These are phyloP conservation scores for Microthlaspi erraticum DNA, from an alignment of 345 rosid genomes.

Conservation along the genomic window DNA sequence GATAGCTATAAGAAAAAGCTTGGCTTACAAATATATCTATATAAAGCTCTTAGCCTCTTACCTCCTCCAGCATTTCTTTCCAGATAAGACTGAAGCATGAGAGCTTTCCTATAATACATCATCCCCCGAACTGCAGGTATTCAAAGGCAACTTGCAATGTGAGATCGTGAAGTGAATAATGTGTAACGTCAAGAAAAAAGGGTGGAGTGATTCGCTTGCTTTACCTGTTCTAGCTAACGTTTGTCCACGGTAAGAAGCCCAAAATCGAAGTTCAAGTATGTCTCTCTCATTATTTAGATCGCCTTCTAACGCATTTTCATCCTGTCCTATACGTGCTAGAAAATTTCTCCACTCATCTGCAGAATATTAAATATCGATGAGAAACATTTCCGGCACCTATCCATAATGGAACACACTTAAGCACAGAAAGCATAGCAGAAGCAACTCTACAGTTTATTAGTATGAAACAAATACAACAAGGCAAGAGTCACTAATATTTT, in stretches of 20 bases:
- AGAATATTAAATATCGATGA: conserved; percentile 37
- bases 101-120: conserved; percentile 99
- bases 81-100: conserved; percentile 90
- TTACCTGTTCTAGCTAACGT: conserved; percentile 95
- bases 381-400: conserved; percentile 25
- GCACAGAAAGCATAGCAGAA: conserved; percentile 16
- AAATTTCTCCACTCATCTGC: conserved; percentile 99
- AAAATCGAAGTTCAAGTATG: conserved; percentile 92
- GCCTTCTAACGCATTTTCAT: conserved; percentile 79
- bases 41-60: conserved; percentile 44
- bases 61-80: conserved; percentile 77
- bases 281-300: conserved; percentile 80
- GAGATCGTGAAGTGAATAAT: conserved; percentile 19
- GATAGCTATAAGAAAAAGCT: conserved; percentile 25
- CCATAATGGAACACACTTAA: conserved; percentile 12
- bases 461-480: conserved; percentile 25
- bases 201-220: conserved; percentile 17
- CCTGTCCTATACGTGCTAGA: conserved; percentile 96
- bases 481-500: conserved; percentile 20
- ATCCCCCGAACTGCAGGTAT: conserved; percentile 88
- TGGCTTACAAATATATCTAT: conserved; percentile 19
- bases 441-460: conserved; percentile 15
- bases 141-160: conserved; percentile 12
- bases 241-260: conserved; percentile 99
- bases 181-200: conserved; percentile 14